These are phyloP conservation scores for Borealophlyctis nickersoniae DNA, from an alignment of 192 early-diverging fungal species.

Conservation along the genomic window DNA sequence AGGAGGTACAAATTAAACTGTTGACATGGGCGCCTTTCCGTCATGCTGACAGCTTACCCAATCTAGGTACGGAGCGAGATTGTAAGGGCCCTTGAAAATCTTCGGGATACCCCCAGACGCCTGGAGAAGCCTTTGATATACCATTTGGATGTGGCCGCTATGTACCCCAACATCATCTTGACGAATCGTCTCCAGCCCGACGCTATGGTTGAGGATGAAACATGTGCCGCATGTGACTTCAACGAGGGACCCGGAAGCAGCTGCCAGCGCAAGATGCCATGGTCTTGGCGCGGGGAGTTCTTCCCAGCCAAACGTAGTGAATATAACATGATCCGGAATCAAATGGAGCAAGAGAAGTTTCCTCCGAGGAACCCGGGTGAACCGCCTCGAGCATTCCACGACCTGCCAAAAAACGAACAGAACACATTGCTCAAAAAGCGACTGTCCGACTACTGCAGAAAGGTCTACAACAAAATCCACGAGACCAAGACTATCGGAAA, in stretches of 20 bases:
- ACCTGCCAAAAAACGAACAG: slow-evolving; percentile 67
- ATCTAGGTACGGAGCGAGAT: slow-evolving; percentile 64
- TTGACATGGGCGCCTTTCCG: not conserved
- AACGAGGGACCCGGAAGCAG: slow-evolving; percentile 76
- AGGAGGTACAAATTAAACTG: slow-evolving; percentile 62
- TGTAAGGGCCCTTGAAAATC: slow-evolving; percentile 55
- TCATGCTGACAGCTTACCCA: slow-evolving; percentile 17
- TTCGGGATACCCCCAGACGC: slow-evolving; percentile 80
- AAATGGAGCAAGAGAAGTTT: slow-evolving; percentile 79
- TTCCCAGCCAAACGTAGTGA: slow-evolving; percentile 88
- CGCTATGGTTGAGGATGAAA: slow-evolving; percentile 85
- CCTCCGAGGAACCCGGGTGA: slow-evolving; percentile 53
- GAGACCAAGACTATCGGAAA: slow-evolving; percentile 80
- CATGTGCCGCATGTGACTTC: slow-evolving; percentile 90
- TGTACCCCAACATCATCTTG: slow-evolving; percentile 99
- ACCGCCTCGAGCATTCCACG: slow-evolving; percentile 59
- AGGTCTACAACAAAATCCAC: slow-evolving; percentile 80
- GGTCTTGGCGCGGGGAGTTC: slow-evolving; percentile 98
- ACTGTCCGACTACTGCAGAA: slow-evolving; percentile 79
- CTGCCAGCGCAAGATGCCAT: slow-evolving; percentile 92
- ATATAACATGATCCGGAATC: slow-evolving; percentile 84
- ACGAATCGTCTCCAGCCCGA: slow-evolving; percentile 98
- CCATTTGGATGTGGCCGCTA: slow-evolving; percentile 99
- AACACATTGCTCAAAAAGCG: slow-evolving; percentile 70
- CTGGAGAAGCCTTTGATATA: slow-evolving; percentile 84